Conservation (phyloP, 2,329 filamentous ascomycete species). For the Epichloe gansuensis region DNA sequence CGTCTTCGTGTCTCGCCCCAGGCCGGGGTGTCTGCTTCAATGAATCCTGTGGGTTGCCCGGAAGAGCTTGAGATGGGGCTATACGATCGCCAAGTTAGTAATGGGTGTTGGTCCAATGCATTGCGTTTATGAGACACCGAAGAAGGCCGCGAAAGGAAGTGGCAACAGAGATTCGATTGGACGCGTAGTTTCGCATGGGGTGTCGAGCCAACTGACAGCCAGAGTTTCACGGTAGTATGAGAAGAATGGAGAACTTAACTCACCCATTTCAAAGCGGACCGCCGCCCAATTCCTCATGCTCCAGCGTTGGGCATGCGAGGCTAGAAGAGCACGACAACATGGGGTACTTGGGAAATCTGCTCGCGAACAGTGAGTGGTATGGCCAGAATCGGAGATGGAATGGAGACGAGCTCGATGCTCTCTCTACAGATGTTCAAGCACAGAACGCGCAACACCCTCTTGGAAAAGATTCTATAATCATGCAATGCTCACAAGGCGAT, state of each 20-base stretch:
- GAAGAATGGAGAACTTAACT: slow-evolving; percentile 8
- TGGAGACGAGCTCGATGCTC: neutral
- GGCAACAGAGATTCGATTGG: neutral
- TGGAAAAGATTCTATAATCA: neutral
- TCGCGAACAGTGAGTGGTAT: neutral
- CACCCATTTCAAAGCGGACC: slow-evolving; percentile 17
- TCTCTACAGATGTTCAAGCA: neutral
- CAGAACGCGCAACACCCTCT: neutral
- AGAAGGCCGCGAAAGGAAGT: neutral
- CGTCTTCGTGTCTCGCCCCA: slow-evolving; percentile 39
- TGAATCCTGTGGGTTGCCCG: slow-evolving; percentile 41
- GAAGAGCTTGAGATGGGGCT: slow-evolving; percentile 49
- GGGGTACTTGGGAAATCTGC: neutral
- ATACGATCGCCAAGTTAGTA: slow-evolving; percentile 3
- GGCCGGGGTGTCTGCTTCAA: slow-evolving; percentile 39
- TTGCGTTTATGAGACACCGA: slow-evolving; percentile 1
- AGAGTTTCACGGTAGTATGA: slow-evolving; percentile 1
- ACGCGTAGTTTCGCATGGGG: neutral
- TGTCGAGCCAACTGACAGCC: neutral
- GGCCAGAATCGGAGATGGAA: neutral
- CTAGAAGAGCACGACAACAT: slow-evolving; percentile 6
- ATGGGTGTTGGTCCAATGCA: slow-evolving; percentile 1
- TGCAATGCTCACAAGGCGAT: neutral
- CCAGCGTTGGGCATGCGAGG: slow-evolving; percentile 10
- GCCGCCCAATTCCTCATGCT: slow-evolving; percentile 11